Evolutionary conservation across 805 yeast genomes (phyloP), one percentile per base, ranked within the genome.

Genomic region (Spathaspora sp.): DNA sequence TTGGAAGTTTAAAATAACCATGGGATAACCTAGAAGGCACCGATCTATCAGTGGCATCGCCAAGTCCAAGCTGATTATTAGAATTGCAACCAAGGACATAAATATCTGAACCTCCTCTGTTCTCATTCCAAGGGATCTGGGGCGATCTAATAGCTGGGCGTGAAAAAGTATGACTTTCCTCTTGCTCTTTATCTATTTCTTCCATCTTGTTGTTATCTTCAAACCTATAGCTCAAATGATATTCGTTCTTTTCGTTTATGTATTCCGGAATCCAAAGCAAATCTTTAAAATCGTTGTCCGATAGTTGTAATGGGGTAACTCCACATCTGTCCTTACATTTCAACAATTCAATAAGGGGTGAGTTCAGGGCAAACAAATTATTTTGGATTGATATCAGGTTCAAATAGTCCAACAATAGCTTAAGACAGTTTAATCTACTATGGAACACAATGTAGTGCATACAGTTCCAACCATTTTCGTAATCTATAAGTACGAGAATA

Each of bases 401-500:
- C 31, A 68, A 59, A 52, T 60, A 60, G 19, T 69, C 72, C 23
- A 71, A 47, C 18, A 74, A 50, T 1, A 63, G 65, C 49, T 74
- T 77, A 9, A 85, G 83, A 60, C 86, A 78, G 17, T 77, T 61
- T 42, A 85, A 67, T 50, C 85, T 74, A 32, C 83, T 87, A 55
- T 79, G 69, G 56, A 73, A 80, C 12, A 87, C 69, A 3, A 90
- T 81, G 53, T 83, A 79, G 65, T 92, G 97, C 28, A 92, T 71
- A 23, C 89, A 81, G 43, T 88, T 87, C 86, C 96, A 91, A 1
- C 89, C 87, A 61, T 81, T 89, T 65, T 91, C 97, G 49, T 71
- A 72, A 64, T 92, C 97, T 1, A 73, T 67, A 0, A 68, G 58
- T 1, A 76, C 57, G 49, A 75, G 40, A 1, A 70, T 53, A n/a